phyloP scores from a whole-genome alignment of 176 grass and related monocot genomes.

The Cocos nucifera region DNA sequence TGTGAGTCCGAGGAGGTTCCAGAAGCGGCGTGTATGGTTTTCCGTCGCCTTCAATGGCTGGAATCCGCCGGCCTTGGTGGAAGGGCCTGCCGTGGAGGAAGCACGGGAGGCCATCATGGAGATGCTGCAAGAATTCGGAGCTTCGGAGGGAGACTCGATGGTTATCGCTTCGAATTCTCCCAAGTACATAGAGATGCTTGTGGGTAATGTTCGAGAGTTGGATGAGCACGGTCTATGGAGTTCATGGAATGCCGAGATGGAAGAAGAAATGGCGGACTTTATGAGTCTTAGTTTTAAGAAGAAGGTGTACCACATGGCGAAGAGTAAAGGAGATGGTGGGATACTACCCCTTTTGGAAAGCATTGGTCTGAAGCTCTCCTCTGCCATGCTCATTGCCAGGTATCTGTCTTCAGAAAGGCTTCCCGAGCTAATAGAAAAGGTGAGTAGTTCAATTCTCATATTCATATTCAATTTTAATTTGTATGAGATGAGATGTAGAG shows the following conservation, averaged over 20 bases:
- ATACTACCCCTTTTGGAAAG: constrained; percentile 74
- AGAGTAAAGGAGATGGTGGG: constrained; percentile 53
- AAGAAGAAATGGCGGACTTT: constrained; percentile 24
- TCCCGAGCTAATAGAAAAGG: constrained; percentile 55
- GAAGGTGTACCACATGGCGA: constrained; percentile 86
- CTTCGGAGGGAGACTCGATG: constrained; percentile 30
- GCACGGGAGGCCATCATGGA: constrained; percentile 38
- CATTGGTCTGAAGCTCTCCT: constrained; percentile 63
- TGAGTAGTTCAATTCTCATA: constrained; percentile 4
- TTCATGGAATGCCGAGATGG: constrained; percentile 48
- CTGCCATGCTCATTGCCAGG: constrained; percentile 55
- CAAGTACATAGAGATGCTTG: constrained; percentile 58
- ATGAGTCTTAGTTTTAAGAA: constrained; percentile 44
- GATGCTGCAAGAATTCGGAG: constrained; percentile 43
- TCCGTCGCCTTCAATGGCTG: not conserved
- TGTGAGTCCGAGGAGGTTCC: not conserved
- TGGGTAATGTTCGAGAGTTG: constrained; percentile 54
- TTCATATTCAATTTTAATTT: too few relatives aligned
- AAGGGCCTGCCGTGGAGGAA: constrained; percentile 1
- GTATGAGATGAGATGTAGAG: too few relatives aligned
- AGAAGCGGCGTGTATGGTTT: not conserved
- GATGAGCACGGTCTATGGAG: constrained; percentile 63
- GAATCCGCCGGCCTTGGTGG: not conserved
- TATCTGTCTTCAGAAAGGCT: constrained; percentile 45
- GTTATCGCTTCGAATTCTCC: constrained; percentile 41